Evolutionary conservation across 1,139 yeast species (phyloP).

Genomic region (Lodderomyces oxycetoniae): DNA sequence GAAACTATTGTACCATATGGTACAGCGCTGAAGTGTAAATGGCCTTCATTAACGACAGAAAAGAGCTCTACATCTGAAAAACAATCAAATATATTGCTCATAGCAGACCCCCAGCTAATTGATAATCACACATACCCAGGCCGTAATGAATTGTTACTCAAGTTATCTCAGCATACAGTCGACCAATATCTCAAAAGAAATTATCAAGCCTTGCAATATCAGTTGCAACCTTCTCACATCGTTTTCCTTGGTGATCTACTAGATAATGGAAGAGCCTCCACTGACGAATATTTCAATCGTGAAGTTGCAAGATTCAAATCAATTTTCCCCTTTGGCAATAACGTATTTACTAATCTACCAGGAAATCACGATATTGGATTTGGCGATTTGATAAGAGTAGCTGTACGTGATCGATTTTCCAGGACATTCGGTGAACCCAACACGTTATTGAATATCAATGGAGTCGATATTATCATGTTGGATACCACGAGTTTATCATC

Average conservation of each 20-base stretch:
- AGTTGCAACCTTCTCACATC: constrained; percentile 40
- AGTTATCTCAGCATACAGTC: constrained; percentile 45
- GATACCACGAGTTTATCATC: constrained; percentile 46
- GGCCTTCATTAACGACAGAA: constrained; percentile 20
- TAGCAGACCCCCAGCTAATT: constrained; percentile 47
- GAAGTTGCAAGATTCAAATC: constrained; percentile 37
- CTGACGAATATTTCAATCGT: constrained; percentile 33
- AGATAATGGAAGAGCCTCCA: constrained; percentile 48
- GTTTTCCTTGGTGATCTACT: constrained; percentile 51
- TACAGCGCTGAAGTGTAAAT: constrained; percentile 29
- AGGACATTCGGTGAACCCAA: constrained; percentile 41
- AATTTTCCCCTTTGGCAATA: constrained; percentile 25
- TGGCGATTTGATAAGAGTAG: constrained; percentile 41
- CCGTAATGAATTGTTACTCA: constrained; percentile 30
- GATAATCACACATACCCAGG: constrained; percentile 50
- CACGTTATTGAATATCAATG: constrained; percentile 21
- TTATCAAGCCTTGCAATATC: constrained; percentile 33
- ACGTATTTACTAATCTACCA: constrained; percentile 28
- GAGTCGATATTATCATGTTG: constrained; percentile 44
- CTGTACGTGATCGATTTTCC: constrained; percentile 36
- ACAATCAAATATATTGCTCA: constrained; percentile 25
- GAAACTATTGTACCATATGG: constrained; percentile 30
- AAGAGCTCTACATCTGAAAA: background rate
- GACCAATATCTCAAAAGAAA: constrained; percentile 47
- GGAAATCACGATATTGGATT: constrained; percentile 60